Evolutionary conservation across 371 early-diverging fungal genomes (phyloP).

Genomic region (Encephalitozoon cuniculi): DNA sequence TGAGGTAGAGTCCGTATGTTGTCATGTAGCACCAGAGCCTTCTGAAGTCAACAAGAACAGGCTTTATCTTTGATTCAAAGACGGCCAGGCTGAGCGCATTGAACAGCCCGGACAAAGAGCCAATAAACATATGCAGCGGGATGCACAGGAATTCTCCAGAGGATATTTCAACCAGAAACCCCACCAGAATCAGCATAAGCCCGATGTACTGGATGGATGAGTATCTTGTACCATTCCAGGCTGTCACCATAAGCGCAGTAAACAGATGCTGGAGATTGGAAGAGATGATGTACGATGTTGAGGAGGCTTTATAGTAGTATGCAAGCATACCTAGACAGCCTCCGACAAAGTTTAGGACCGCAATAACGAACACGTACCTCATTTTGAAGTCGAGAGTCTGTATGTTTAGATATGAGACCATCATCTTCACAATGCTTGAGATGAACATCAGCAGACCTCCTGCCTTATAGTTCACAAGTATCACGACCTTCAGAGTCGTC

Average conservation of each 20-base stretch:
- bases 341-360: not conserved
- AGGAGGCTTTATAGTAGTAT: not conserved
- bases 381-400: conserved; percentile 1
- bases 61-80: not conserved
- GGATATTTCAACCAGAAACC: not conserved
- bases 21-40: conserved; percentile 12
- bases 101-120: not conserved
- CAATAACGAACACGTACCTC: not conserved
- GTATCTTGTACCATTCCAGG: not conserved
- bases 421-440: not conserved
- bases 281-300: not conserved
- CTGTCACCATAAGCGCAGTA: not conserved
- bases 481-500: not conserved
- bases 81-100: not conserved
- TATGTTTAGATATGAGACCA: not conserved
- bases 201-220: not conserved
- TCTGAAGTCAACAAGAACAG: not conserved
- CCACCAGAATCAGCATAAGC: not conserved
- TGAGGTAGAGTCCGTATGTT: not conserved
- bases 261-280: not conserved
- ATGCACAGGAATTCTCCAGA: not conserved
- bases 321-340: not conserved
- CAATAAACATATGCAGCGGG: not conserved
- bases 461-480: not conserved
- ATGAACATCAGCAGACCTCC: not conserved